Evolutionary conservation across 108 stramenopile species (phyloP).

Genomic region (Nitzschia palea): DNA sequence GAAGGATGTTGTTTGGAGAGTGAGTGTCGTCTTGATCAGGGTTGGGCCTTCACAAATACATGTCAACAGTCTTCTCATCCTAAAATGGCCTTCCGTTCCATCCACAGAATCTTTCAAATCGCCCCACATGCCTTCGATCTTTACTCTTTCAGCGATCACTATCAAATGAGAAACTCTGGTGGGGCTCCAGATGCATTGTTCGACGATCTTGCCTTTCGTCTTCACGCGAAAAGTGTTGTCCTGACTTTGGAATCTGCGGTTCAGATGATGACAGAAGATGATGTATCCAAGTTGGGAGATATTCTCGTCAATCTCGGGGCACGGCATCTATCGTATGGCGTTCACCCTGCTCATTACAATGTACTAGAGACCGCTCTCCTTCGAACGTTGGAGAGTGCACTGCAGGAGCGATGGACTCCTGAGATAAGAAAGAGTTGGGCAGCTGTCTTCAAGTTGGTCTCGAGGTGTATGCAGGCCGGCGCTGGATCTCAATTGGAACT

Average conservation of each 20-base stretch:
- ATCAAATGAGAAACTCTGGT: not conserved
- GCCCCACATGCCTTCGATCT: slow-evolving; percentile 6
- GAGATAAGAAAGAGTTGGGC: slow-evolving; percentile 3
- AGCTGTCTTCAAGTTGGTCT: slow-evolving; percentile 16
- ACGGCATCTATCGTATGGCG: slow-evolving; percentile 9
- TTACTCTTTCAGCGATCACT: slow-evolving; percentile 2
- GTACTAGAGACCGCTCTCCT: slow-evolving; percentile 13
- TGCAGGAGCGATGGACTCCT: slow-evolving; percentile 5
- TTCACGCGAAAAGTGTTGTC: slow-evolving; percentile 5
- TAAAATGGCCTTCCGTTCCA: not conserved
- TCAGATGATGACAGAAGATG: not conserved
- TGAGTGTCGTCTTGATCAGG: too few species aligned
- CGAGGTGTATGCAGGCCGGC: slow-evolving; percentile 12
- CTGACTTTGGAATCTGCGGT: slow-evolving; percentile 1
- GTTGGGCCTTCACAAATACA: too few species aligned
- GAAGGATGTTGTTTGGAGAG: slow-evolving; percentile 11
- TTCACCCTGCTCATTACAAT: slow-evolving; percentile 18
- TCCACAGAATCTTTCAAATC: slow-evolving; percentile 13
- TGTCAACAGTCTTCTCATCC: too few species aligned
- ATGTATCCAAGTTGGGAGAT: not conserved
- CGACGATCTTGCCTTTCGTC: not conserved
- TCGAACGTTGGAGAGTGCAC: slow-evolving; percentile 7
- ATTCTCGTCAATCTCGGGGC: not conserved
- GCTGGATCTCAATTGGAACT: slow-evolving; percentile 5
- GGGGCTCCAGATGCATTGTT: slow-evolving; percentile 2